phyloP scores from a whole-genome alignment of 2,329 filamentous ascomycete species.

The Cordyceps fumosorosea region DNA sequence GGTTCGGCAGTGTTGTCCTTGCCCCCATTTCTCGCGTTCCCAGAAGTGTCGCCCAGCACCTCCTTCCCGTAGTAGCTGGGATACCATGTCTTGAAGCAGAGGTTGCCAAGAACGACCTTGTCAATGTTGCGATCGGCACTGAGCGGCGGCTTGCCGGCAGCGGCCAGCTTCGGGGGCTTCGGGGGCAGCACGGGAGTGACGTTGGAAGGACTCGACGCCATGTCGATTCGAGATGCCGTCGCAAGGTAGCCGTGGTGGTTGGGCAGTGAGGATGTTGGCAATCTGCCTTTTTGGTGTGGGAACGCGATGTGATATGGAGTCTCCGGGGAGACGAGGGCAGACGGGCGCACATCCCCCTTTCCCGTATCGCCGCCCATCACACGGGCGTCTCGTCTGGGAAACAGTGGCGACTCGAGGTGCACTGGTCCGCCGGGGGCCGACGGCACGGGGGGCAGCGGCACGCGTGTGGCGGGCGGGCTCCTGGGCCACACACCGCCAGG shows the following conservation, averaged over 20 bases:
- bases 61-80: conserved; percentile 83
- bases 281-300: conserved; percentile 21
- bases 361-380: conserved; percentile 20
- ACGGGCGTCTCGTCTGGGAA: conserved; percentile 12
- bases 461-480: neutral
- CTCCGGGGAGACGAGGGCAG: conserved; percentile 33
- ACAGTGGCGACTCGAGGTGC: neutral
- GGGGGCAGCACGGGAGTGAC: conserved; percentile 30
- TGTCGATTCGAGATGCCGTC: conserved; percentile 25
- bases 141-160: conserved; percentile 28
- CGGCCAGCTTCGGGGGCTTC: conserved; percentile 25
- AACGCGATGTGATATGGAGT: conserved; percentile 35
- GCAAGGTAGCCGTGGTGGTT: conserved; percentile 28
- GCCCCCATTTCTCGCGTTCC: conserved; percentile 22
- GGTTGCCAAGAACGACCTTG: conserved; percentile 76
- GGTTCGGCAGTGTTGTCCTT: conserved; percentile 19
- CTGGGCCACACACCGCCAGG: neutral
- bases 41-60: conserved; percentile 46
- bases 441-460: conserved; percentile 13
- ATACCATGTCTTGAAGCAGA: conserved; percentile 86
- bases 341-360: conserved; percentile 24
- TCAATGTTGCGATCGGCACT: conserved; percentile 69
- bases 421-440: conserved; percentile 13
- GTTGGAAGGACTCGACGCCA: conserved; percentile 20
- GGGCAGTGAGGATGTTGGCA: conserved; percentile 25